Evolutionary conservation across 495 filamentous ascomycete species (phyloP).

Genomic region (Aspergillus heteromorphus): DNA sequence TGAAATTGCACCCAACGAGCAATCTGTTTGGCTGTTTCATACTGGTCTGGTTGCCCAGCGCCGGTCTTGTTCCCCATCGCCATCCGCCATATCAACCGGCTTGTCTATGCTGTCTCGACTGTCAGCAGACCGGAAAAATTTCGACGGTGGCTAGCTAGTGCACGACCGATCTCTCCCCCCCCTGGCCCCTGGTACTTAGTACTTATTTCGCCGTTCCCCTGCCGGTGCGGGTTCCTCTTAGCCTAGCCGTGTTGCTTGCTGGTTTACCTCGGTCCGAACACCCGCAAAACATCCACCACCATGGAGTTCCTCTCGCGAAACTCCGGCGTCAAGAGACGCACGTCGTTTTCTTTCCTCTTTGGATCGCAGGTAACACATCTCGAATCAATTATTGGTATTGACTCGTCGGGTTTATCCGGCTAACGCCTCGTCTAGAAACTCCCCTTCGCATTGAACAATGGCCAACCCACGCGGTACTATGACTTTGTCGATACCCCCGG

Average conservation of each 20-base stretch:
- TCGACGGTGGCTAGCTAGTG: background rate
- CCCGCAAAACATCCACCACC: background rate
- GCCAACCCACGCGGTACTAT: conserved; percentile 14
- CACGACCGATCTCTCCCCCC: background rate
- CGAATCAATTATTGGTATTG: background rate
- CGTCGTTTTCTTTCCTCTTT: conserved; percentile 16
- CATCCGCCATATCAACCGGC: background rate
- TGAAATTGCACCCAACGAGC: no score
- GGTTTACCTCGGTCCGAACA: no score
- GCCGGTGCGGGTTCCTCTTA: background rate
- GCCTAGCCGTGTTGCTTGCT: background rate
- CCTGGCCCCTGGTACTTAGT: no score
- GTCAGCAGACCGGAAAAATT: background rate
- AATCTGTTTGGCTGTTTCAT: background rate
- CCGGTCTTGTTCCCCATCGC: background rate
- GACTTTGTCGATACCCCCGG: conserved; percentile 14
- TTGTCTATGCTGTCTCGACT: background rate
- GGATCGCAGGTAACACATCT: conserved; percentile 4
- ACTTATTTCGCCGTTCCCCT: background rate
- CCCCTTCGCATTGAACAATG: conserved; percentile 7
- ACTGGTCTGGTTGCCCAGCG: conserved; percentile 14
- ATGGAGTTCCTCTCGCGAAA: conserved; percentile 12
- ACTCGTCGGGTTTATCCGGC: background rate
- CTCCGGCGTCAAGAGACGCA: conserved; percentile 8
- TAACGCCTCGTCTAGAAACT: conserved; percentile 12